A percentile compares a stretch with the other conserved stretches of the same genome.
phyloP scores from a whole-genome alignment of 192 early-diverging fungal genomes.

The Entomortierella chlamydospora region DNA sequence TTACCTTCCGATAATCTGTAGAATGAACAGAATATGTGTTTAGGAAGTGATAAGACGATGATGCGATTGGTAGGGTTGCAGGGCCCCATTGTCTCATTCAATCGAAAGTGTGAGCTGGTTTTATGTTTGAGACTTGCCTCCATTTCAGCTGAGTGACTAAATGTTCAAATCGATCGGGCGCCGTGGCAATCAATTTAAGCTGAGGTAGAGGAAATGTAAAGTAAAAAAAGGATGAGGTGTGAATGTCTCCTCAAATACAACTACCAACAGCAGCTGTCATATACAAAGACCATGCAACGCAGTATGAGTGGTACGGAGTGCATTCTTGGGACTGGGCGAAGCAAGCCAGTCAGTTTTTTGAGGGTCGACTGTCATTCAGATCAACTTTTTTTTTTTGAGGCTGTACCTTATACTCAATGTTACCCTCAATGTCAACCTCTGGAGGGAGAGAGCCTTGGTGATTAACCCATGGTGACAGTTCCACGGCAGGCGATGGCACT shows the following conservation, averaged over 20 bases:
- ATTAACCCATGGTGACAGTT: slow-evolving; percentile 46
- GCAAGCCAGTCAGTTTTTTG: too few relatives aligned
- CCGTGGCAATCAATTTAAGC: slow-evolving; percentile 77
- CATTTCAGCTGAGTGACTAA: slow-evolving; percentile 93
- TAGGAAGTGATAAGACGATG: too few relatives aligned
- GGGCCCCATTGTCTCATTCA: too few relatives aligned
- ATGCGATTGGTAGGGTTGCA: background rate
- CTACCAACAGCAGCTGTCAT: too few relatives aligned
- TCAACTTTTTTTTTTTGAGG: too few relatives aligned
- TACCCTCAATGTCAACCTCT: slow-evolving; percentile 87
- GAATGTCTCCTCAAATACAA: too few relatives aligned
- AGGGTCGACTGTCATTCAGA: too few relatives aligned
- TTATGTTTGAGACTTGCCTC: slow-evolving; percentile 68
- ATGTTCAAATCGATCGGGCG: slow-evolving; percentile 81
- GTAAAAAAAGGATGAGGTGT: background rate
- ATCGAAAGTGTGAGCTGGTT: too few relatives aligned
- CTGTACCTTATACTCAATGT: slow-evolving; percentile 89
- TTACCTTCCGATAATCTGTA: slow-evolving; percentile 82
- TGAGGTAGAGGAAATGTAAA: slow-evolving; percentile 34
- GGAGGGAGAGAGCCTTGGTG: slow-evolving; percentile 70
- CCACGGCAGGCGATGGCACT: slow-evolving; percentile 18
- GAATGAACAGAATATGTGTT: background rate
- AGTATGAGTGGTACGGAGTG: too few relatives aligned
- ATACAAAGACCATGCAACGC: too few relatives aligned
- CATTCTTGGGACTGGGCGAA: too few relatives aligned